A percentile compares a stretch with the other conserved stretches of the same genome.
Evolutionary conservation across 73 alveolate genomes (phyloP).

Genomic region (Diophrys appendiculata): DNA sequence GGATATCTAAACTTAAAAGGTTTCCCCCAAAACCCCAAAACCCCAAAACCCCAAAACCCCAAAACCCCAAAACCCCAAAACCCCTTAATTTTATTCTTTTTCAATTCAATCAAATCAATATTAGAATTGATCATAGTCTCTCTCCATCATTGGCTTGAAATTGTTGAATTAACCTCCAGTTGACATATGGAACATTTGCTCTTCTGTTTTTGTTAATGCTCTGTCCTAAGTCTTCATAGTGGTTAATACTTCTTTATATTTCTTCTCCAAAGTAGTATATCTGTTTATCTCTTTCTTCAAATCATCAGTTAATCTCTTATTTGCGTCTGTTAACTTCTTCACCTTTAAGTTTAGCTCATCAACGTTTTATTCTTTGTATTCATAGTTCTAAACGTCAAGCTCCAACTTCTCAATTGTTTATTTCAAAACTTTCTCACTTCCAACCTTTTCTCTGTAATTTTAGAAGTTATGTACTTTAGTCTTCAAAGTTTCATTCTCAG

Average conservation of each 20-base stretch:
- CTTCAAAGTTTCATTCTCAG: constrained; percentile 27
- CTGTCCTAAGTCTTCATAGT: constrained; percentile 19
- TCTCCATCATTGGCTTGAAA: constrained; percentile 12
- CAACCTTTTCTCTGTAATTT: constrained; percentile 31
- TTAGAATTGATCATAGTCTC: not conserved
- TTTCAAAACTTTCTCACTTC: constrained; percentile 44
- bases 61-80: constrained; percentile 1
- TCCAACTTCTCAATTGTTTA: constrained; percentile 45
- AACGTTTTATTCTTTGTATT: constrained; percentile 42
- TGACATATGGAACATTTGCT: constrained; percentile 27
- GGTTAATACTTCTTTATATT: constrained; percentile 41
- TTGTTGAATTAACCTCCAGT: constrained; percentile 42
- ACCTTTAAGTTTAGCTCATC: constrained; percentile 33
- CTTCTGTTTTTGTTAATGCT: constrained; percentile 33
- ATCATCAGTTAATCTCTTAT: constrained; percentile 46
- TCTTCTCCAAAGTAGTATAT: constrained; percentile 25
- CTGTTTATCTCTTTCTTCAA: constrained; percentile 28
- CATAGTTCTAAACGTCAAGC: constrained; percentile 41
- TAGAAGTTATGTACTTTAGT: constrained; percentile 10
- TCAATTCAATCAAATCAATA: not conserved
- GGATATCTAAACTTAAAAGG: too few relatives aligned
- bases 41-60: constrained; percentile 11
- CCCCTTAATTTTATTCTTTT: not conserved
- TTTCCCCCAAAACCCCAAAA: not conserved
- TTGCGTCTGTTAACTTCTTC: constrained; percentile 42